Evolutionary conservation across 805 yeast genomes (phyloP).

Genomic region (Schwanniomyces pseudopolymorphus): DNA sequence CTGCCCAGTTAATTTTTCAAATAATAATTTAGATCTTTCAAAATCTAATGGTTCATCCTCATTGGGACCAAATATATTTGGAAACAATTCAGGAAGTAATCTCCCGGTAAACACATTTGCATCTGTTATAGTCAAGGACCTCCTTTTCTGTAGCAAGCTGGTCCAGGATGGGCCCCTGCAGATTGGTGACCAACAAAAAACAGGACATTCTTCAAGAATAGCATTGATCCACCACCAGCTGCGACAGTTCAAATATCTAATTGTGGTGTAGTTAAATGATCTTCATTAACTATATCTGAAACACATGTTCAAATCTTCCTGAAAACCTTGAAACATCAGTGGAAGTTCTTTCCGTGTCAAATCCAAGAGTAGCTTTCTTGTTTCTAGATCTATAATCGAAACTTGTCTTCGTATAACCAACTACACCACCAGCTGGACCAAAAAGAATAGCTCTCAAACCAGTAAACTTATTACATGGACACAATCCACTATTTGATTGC

Average conservation of each 20-base stretch:
- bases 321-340: conserved; percentile 44
- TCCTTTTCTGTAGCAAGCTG: conserved; percentile 80
- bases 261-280: conserved; percentile 44
- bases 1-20: conserved; percentile 42
- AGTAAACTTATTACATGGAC: conserved; percentile 72
- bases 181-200: conserved; percentile 85
- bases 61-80: conserved; percentile 81
- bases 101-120: conserved; percentile 76
- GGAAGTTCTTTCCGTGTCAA: conserved; percentile 46
- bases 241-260: conserved; percentile 42
- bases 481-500: conserved; percentile 93
- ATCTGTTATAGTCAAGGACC: conserved; percentile 86
- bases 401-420: conserved; percentile 82
- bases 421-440: conserved; percentile 97
- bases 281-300: conserved; percentile 44
- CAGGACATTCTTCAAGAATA: conserved; percentile 22
- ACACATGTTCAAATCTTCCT: conserved; percentile 40
- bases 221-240: conserved; percentile 41
- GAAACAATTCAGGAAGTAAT: conserved; percentile 70
- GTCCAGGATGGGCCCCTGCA: conserved; percentile 88
- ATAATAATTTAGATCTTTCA: conserved; percentile 46
- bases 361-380: conserved; percentile 25
- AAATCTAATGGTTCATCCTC: conserved; percentile 59
- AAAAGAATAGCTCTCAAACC: conserved; percentile 82
- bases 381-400: conserved; percentile 32